Conservation (phyloP, 2,329 filamentous ascomycete species). For the Ceratocystis cubensis region DNA sequence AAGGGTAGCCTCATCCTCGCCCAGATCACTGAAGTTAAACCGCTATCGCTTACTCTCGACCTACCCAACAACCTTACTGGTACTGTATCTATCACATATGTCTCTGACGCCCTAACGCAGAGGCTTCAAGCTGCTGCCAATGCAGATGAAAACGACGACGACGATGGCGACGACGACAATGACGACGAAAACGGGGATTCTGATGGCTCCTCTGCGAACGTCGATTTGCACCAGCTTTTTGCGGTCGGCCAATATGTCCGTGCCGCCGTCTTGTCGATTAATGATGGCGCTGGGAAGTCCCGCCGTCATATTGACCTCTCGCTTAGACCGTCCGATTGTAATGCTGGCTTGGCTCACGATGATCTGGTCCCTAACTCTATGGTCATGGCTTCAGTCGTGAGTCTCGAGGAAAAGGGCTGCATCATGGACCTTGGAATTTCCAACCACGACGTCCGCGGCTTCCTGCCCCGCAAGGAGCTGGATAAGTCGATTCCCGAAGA, state of each 20-base stretch:
- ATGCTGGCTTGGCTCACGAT: slow-evolving; percentile 58
- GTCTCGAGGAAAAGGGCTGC: slow-evolving; percentile 90
- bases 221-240: slow-evolving; percentile 62
- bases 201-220: slow-evolving; percentile 38
- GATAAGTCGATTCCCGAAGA: slow-evolving; percentile 52
- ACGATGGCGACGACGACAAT: slow-evolving; percentile 41
- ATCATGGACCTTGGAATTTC: slow-evolving; percentile 82
- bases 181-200: slow-evolving; percentile 41
- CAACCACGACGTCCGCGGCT: slow-evolving; percentile 57
- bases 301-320: slow-evolving; percentile 82
- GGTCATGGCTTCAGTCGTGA: slow-evolving; percentile 75
- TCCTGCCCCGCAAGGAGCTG: slow-evolving; percentile 74
- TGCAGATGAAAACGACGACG: slow-evolving; percentile 41
- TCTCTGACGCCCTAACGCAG: slow-evolving; percentile 67
- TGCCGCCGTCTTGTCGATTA: slow-evolving; percentile 66
- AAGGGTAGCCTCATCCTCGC: slow-evolving; percentile 81
- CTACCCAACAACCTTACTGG: slow-evolving; percentile 88
- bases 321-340: slow-evolving; percentile 64
- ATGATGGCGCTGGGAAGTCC: slow-evolving; percentile 44
- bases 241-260: slow-evolving; percentile 76
- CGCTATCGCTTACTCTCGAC: slow-evolving; percentile 65
- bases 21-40: slow-evolving; percentile 69
- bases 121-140: slow-evolving; percentile 56
- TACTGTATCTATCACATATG: slow-evolving; percentile 80
- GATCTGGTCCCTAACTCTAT: slow-evolving; percentile 65